phyloP scores from a whole-genome alignment of 1,284 basidiomycete species.

The Crepidotus sp. region DNA sequence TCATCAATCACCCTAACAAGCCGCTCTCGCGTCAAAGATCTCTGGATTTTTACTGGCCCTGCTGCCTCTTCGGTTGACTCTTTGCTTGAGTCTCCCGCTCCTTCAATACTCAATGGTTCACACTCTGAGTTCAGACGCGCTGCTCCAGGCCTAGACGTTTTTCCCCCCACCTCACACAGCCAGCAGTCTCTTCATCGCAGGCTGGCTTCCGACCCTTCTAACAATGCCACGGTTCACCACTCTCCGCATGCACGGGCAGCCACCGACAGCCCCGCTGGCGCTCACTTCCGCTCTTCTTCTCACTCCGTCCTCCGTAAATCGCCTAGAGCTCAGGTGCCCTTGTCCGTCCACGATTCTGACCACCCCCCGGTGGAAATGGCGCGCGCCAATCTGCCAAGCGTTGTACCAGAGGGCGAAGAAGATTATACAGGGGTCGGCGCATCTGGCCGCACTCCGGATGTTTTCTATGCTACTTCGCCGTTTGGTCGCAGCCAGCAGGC shows the following conservation, averaged over 20 bases:
- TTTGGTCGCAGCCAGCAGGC: constrained; percentile 14
- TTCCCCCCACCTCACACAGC: constrained; percentile 7
- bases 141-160: constrained; percentile 1
- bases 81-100: constrained; percentile 28
- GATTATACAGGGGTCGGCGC: constrained; percentile 61
- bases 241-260: constrained; percentile 18
- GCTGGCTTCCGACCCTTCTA: constrained; percentile 27
- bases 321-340: constrained; percentile 52
- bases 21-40: constrained; percentile 64
- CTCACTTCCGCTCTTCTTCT: constrained; percentile 1
- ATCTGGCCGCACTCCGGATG: constrained; percentile 24
- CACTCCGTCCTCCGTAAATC: constrained; percentile 40
- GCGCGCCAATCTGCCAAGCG: constrained; percentile 41
- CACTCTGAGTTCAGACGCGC: constrained; percentile 22
- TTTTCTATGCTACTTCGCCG: constrained; percentile 27
- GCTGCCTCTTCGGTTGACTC: constrained; percentile 28
- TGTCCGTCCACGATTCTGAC: constrained; percentile 41
- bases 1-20: constrained; percentile 59
- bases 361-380: constrained; percentile 29
- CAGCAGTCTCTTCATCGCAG: constrained; percentile 24
- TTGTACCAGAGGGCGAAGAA: constrained; percentile 39
- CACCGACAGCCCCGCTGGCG: constrained; percentile 15
- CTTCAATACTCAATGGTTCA: constrained; percentile 25
- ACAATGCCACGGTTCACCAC: not conserved
- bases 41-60: constrained; percentile 69